Conservation (phyloP, 768 basidiomycete species). For the Russula dissimulans region DNA sequence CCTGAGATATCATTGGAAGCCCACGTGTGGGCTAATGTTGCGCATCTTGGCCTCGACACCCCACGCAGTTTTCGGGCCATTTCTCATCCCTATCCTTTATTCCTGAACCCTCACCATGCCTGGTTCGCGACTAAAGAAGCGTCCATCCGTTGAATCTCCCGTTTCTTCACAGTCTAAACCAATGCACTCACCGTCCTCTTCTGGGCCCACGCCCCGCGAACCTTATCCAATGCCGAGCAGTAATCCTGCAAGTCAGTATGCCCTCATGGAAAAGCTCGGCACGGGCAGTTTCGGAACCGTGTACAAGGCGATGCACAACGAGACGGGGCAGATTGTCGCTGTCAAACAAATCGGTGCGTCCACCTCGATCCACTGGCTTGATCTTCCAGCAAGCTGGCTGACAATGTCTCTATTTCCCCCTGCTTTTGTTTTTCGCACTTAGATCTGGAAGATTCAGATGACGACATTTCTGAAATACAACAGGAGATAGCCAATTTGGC, state of each 20-base stretch:
- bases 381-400: neutral
- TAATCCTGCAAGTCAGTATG: slow-evolving; percentile 87
- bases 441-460: slow-evolving; percentile 98
- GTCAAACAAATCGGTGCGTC: slow-evolving; percentile 93
- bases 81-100: neutral
- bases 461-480: slow-evolving; percentile 98
- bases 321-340: slow-evolving; percentile 89
- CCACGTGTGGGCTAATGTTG: slow-evolving; percentile 6
- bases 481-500: slow-evolving; percentile 96
- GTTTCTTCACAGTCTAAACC: slow-evolving; percentile 33
- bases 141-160: slow-evolving; percentile 13
- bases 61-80: neutral
- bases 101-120: slow-evolving; percentile 6
- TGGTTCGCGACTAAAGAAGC: slow-evolving; percentile 12
- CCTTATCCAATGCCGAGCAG: slow-evolving; percentile 63
- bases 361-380: neutral
- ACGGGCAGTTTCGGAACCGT: slow-evolving; percentile 96
- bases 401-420: neutral
- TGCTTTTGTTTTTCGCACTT: neutral
- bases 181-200: slow-evolving; percentile 43
- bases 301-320: slow-evolving; percentile 95
- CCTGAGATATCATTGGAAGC: neutral
- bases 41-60: neutral
- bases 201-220: slow-evolving; percentile 39
- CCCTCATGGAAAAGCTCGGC: slow-evolving; percentile 90